Base-by-base conservation (phyloP, 768 basidiomycete genomes). In the Lyophyllum decastes region DNA sequence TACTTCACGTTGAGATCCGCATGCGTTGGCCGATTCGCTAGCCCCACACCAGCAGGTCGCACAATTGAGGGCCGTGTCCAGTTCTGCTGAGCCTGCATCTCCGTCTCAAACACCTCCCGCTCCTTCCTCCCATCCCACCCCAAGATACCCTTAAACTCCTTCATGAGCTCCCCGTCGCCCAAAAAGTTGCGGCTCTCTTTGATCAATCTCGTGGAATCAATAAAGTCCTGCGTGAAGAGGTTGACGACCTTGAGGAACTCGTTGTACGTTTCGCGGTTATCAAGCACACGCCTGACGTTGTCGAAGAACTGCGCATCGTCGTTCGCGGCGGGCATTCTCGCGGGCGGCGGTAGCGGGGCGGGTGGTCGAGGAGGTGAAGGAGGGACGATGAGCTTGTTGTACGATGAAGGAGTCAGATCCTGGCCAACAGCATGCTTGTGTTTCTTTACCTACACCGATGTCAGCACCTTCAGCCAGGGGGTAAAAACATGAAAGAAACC, bases 241-340 rank as follows among this genome's bases (percentile, higher is more conserved):
- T 98, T 98, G 63, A 98, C 83, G 45, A 98, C 78, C 68, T 95
- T 97, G 59, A 99, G 76, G 73, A 99, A 98, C 72, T 98, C 97
- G 70, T 95, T 93, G 73, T 90, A 93, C 1, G 86, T 84, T 48
- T 92, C 90, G 12, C 88, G 80, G 60, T 82, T 87, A 55, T 89
- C 87, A 44, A 94, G 75, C 1, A 82, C 78, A 16, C 83, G 84
- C 65, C 87, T 89, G 49, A 98, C 94, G 25, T 90, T 89, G 57
- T 97, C 95, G 70, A 99, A 99, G 75, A 98, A 98, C 54, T 88
- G 88, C 2, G 83, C 78, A 50, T 94, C 74, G 58, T 81, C 78
- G 43, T 72, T 72, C 10, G 69, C 63, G 9, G 65, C 61, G 8
- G 72, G 61, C 21, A 67, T 53, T 35, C 68, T 70, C 17, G 68